Evolutionary conservation across 768 basidiomycete genomes (phyloP).

Genomic region (Boletus bicolor): DNA sequence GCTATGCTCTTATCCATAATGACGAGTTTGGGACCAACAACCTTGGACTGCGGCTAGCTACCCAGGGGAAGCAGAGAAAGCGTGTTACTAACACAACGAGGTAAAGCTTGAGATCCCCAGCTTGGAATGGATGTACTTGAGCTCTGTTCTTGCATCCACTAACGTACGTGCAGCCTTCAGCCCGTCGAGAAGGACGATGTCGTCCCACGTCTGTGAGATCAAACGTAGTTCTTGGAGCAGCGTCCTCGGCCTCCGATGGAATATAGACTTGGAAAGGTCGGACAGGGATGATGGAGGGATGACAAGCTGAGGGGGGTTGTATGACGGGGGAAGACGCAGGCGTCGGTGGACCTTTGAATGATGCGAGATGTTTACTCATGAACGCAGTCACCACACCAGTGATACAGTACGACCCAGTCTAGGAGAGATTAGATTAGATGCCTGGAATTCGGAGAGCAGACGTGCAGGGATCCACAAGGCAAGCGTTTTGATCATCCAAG

Average conservation of each 20-base stretch:
- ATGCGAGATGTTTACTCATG: no score
- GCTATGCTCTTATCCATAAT: constrained; percentile 64
- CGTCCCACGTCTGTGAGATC: constrained; percentile 74
- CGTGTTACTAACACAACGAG: constrained; percentile 48
- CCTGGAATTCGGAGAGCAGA: no score
- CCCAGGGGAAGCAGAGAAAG: constrained; percentile 51
- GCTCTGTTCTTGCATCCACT: constrained; percentile 78
- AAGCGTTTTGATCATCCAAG: no score
- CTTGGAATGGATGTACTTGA: constrained; percentile 58
- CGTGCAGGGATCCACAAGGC: no score
- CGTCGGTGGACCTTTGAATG: no score
- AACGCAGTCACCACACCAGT: no score
- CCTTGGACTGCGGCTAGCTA: constrained; percentile 50
- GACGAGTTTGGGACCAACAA: constrained; percentile 64
- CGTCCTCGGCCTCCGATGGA: constrained; percentile 71
- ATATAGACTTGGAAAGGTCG: no score
- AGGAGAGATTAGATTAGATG: no score
- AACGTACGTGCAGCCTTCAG: constrained; percentile 68
- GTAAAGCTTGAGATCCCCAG: background rate
- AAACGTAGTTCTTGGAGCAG: constrained; percentile 64
- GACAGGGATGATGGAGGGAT: no score
- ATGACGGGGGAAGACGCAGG: no score
- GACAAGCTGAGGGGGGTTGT: no score
- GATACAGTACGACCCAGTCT: no score
- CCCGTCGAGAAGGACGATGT: constrained; percentile 76